Evolutionary conservation across 2,329 filamentous ascomycete genomes (phyloP), one percentile per base, ranked within the genome.

Genomic region (Alternaria longipes): DNA sequence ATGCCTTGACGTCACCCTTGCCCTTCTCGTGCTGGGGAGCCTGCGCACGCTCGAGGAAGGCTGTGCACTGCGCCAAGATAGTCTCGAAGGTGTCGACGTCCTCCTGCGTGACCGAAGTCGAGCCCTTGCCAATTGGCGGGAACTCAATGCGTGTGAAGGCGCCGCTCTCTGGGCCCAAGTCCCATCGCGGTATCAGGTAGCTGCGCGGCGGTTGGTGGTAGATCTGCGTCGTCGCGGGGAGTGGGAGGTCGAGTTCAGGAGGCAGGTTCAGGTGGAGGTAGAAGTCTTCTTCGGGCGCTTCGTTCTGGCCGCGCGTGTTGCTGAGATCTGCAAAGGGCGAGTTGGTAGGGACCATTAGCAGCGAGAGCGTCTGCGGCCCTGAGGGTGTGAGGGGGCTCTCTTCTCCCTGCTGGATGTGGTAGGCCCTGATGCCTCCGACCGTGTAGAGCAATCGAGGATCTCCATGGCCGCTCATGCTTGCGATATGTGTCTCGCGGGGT

Each of bases 61-160:
- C 92, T 2, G 94, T 98, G 80, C 94, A 98, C 81, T 98, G 93
- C n/a, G 94, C 94, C 52, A 98, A 85, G 66, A 98, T 98, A 3
- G 94, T 97, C 83, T 98, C 94, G 74, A 97, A 98, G 0, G 94
- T 98, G 76, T 97, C 93, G 42, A 97, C 85, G 77, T 97, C 94
- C 77, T 98, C 94, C 78, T 97, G 93, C 1, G 91, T 87, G 26
- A 91, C 90, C 34, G 86, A 84, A 34, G 76, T 77, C 1, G 83
- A 77, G 0, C 91, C 89, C 62, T 84, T 88, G 20, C 92, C 92
- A 24, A 91, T 82, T 3, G 85, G 78, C 0, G 94, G 94, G 69
- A 99, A 98, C 76, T 97, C 91, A 74, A 99, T 93, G 57, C 93
- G 87, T 20, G 94, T 97, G 76, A 98, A 98, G 18, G 93, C 92